These are phyloP conservation scores for Zygotorulaspora danielsina DNA, from an alignment of 805 yeast genomes.

Conservation along the genomic window DNA sequence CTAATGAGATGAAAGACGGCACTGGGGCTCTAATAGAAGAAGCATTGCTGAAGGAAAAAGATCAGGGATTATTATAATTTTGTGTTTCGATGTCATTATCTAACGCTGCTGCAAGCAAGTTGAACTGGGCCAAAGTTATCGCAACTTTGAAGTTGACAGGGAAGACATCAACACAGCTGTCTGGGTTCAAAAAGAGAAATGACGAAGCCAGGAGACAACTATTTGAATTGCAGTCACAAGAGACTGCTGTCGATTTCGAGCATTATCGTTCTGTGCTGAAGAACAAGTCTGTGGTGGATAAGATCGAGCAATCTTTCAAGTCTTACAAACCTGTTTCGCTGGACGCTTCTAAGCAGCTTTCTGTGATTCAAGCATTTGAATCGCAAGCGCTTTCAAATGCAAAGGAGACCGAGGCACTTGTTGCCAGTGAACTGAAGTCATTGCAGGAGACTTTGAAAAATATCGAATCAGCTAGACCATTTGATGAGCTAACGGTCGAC, in stretches of 20 bases:
- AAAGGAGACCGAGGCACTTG: conserved; percentile 84
- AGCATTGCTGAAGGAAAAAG: too few species aligned
- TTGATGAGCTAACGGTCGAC: conserved; percentile 92
- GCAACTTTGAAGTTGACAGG: conserved; percentile 90
- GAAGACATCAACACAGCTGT: conserved; percentile 78
- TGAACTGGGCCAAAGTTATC: conserved; percentile 93
- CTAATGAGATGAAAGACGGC: too few species aligned
- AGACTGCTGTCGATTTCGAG: conserved; percentile 74
- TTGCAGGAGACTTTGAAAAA: conserved; percentile 84
- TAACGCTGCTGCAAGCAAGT: conserved; percentile 67
- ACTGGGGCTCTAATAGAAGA: too few species aligned
- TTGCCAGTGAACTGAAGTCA: conserved; percentile 77
- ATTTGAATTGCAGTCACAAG: conserved; percentile 64
- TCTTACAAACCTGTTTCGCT: conserved; percentile 78
- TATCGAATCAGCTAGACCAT: conserved; percentile 96
- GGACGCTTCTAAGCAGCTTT: conserved; percentile 84
- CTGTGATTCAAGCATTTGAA: conserved; percentile 90
- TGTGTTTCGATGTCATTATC: conserved; percentile 37
- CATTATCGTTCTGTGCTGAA: conserved; percentile 76
- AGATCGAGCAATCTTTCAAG: conserved; percentile 71
- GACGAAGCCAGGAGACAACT: conserved; percentile 92
- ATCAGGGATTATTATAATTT: too few species aligned
- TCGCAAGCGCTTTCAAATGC: conserved; percentile 95
- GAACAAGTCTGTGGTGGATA: conserved; percentile 73
- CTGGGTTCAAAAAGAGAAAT: conserved; percentile 95